Evolutionary conservation across 148 eudicot genomes (phyloP).

Genomic region (Euryodendron excelsum): DNA sequence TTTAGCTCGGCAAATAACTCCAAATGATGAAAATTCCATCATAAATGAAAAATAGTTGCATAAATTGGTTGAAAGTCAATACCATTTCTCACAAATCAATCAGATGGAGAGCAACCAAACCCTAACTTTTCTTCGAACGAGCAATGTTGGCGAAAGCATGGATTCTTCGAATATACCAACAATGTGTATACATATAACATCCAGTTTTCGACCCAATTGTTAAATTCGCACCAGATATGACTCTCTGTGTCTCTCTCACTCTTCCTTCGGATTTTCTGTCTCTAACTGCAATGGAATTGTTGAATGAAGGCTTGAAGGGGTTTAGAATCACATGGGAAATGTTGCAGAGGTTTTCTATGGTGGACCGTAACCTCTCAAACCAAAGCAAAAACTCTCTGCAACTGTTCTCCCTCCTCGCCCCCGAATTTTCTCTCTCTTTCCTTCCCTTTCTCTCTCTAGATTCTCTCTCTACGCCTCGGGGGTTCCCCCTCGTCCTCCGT

Average conservation of each 20-base stretch:
- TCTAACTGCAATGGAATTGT: not conserved
- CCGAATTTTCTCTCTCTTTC: not conserved
- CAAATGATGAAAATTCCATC: not conserved
- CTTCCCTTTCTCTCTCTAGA: not conserved
- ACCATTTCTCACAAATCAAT: slow-evolving; percentile 3
- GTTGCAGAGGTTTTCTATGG: not conserved
- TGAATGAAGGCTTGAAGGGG: not conserved
- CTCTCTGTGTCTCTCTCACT: not conserved
- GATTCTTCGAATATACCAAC: not conserved
- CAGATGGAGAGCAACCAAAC: not conserved
- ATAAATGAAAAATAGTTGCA: not conserved
- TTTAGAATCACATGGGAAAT: slow-evolving; percentile 1
- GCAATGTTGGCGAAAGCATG: slow-evolving; percentile 11
- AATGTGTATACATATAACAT: not conserved
- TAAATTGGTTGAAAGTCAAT: not conserved
- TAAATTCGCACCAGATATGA: not conserved
- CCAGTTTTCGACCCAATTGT: not conserved
- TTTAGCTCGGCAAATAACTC: not conserved
- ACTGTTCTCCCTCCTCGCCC: not conserved
- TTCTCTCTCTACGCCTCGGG: not conserved
- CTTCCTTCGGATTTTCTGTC: not conserved
- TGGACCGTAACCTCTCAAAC: not conserved
- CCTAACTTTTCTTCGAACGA: slow-evolving; percentile 5
- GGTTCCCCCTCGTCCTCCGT: not conserved
- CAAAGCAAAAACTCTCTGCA: slow-evolving; percentile 8